Evolutionary conservation across 2,329 filamentous ascomycete genomes (phyloP), one percentile per base, ranked within the genome.

Genomic region (Alternaria dauci): DNA sequence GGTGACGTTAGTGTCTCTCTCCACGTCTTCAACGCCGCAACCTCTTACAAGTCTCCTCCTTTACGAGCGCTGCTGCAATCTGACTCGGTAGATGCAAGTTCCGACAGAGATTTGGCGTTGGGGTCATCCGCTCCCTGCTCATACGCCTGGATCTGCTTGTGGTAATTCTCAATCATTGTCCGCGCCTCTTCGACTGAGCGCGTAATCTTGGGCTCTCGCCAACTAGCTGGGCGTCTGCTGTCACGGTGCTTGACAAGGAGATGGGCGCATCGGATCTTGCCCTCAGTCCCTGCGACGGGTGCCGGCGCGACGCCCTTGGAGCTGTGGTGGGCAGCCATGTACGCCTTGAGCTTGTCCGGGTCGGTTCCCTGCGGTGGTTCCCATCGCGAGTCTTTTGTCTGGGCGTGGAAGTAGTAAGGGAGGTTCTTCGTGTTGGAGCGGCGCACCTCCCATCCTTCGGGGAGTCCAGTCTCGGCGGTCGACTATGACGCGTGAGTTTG

Each of bases 371-470:
- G 79, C 8, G 95, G 95, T 3, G 95, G 94, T 78, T 98, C 95
- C 95, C 95, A 99, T 81, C 92, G 88, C 65, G 95, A 98, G 77
- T 93, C 89, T 79, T 94, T 94, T 66, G 93, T 92, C 70, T 82
- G 83, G 46, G 90, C 84, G 81, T 97, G 96, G 90, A 97, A 98
- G 85, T 98, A 99, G 85, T 99, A 99, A 38, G 95, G 95, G 36
- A 98, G 90, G 82, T 96, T 96, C 85, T 97, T 98, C 81, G 93
- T 96, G 84, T 97, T 96, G 80, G 93, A 97, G 83, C 96, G 93
- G 79, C 95, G 93, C 76, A 99, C 93, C 83, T 98, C 95, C 94
- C 94, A 97, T 79, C 89, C 88, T 51, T 88, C 80, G 64, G 94
- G 94, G 66, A 97, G 88, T 78, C 94, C 94, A 32, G 75, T 74